Evolutionary conservation across 1,284 basidiomycete species (phyloP), one percentile per base, ranked within the genome.

Genomic region (Microbotryum scabiosae): DNA sequence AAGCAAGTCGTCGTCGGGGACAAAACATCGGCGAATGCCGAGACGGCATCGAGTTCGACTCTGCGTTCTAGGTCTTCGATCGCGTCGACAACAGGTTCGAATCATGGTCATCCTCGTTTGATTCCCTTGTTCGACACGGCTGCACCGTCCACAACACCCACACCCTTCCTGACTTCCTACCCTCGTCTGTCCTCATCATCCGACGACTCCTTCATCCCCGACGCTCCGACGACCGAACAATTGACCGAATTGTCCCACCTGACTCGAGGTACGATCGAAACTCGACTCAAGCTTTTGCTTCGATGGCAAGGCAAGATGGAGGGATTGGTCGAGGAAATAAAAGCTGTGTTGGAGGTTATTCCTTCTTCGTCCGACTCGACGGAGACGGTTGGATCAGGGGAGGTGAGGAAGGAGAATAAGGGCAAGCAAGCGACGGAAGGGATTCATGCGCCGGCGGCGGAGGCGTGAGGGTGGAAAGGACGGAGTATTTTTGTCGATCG

Each of bases 71-170:
- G 9, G 12, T 12, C 14, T 41, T 16, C 36, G 16, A 41, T 18
- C 12, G 14, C 36, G 14, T 18, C 36, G 36, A 41, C 14, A 18
- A 16, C 36, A 18, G 36, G 36, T 41, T 41, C 36, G 14, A 41
- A 30, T 9, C 30, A 8, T 5, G 23, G 9, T 5, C 41, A 28
- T 21, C 55, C n/a, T 54, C 44, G 44, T 26, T 53, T 68, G 23
- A 62, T 66, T 25, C 64, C 64, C 1, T 60, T 68, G n/a, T 66
- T 66, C 60, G 59, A 58, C 36, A n/a, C 58, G 10, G 21, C 6
- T 9, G 47, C 21, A 12, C 59, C 51, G 3, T n/a, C 47, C n/a
- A 55, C 51, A 25, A 59, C 50, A 3, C 41, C 56, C 28, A 59
- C 50, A 3, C 41, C 56, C 28, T 51, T 36, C 49, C 20, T 51